Percentiles rank a stretch among this genome's conserved stretches.
These are phyloP conservation scores for Calocybe cyanea DNA, from an alignment of 768 basidiomycete species.

Conservation along the genomic window DNA sequence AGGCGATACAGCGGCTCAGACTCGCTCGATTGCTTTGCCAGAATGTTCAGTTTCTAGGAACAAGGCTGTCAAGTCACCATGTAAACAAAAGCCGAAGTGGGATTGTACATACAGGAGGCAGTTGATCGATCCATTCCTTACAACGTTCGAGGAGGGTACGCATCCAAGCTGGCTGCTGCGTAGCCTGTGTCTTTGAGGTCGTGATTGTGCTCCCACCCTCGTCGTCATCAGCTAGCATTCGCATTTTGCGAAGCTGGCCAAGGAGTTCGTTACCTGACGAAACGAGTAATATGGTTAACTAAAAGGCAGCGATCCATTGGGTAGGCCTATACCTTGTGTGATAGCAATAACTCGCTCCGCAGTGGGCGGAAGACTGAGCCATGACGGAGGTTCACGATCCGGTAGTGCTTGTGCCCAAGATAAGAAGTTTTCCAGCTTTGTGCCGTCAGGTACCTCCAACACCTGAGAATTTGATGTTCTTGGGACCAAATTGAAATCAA, in stretches of 20 bases:
- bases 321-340: slow-evolving; percentile 68
- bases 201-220: slow-evolving; percentile 53
- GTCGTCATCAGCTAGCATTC: slow-evolving; percentile 82
- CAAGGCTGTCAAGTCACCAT: not conserved
- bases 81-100: slow-evolving; percentile 11
- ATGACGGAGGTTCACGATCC: slow-evolving; percentile 90
- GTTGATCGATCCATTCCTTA: slow-evolving; percentile 72
- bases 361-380: slow-evolving; percentile 90
- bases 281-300: slow-evolving; percentile 6
- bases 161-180: slow-evolving; percentile 94
- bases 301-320: not conserved
- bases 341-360: slow-evolving; percentile 91
- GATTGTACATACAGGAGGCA: slow-evolving; percentile 62
- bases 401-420: slow-evolving; percentile 87
- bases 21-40: slow-evolving; percentile 63
- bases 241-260: slow-evolving; percentile 89
- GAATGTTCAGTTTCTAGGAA: slow-evolving; percentile 55
- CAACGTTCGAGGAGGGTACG: slow-evolving; percentile 76
- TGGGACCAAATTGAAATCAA: slow-evolving; percentile 87
- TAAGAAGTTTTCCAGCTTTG: slow-evolving; percentile 87
- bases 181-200: slow-evolving; percentile 59
- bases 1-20: slow-evolving; percentile 86
- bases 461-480: slow-evolving; percentile 51
- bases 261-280: slow-evolving; percentile 73
- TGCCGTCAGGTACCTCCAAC: slow-evolving; percentile 83